These are phyloP conservation scores for Fusarium mangiferae DNA, from an alignment of 2,329 filamentous ascomycete species.

Conservation along the genomic window DNA sequence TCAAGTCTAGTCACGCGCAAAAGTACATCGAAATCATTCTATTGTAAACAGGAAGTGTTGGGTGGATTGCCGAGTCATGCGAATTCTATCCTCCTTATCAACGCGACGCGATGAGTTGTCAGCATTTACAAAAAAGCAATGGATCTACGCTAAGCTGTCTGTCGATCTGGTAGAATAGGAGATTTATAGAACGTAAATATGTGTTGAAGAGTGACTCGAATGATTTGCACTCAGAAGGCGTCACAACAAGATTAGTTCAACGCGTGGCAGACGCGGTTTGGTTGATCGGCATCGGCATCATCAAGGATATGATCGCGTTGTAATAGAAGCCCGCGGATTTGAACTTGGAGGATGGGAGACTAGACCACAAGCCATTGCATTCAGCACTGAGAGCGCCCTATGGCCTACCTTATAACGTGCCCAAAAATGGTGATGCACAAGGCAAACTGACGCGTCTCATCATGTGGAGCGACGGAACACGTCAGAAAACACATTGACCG, in stretches of 20 bases:
- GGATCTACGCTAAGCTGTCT: neutral
- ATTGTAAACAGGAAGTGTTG: rapidly evolving
- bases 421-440: neutral
- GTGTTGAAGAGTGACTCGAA: neutral
- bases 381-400: no score
- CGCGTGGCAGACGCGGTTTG: neutral
- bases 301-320: neutral
- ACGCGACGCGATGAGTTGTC: neutral
- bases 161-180: rapidly evolving
- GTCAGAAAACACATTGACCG: neutral
- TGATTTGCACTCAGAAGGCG: neutral
- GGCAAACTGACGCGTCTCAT: neutral
- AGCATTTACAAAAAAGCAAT: neutral
- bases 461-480: no score
- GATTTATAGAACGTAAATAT: rapidly evolving
- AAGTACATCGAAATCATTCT: rapidly evolving
- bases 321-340: neutral
- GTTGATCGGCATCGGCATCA: neutral
- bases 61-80: no score
- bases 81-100: neutral
- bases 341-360: rapidly evolving
- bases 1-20: rapidly evolving
- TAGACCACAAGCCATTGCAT: rapidly evolving
- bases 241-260: neutral
- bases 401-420: no score